Conservation (phyloP, 805 yeast genomes). For the Diddensiella transvaalensis region DNA sequence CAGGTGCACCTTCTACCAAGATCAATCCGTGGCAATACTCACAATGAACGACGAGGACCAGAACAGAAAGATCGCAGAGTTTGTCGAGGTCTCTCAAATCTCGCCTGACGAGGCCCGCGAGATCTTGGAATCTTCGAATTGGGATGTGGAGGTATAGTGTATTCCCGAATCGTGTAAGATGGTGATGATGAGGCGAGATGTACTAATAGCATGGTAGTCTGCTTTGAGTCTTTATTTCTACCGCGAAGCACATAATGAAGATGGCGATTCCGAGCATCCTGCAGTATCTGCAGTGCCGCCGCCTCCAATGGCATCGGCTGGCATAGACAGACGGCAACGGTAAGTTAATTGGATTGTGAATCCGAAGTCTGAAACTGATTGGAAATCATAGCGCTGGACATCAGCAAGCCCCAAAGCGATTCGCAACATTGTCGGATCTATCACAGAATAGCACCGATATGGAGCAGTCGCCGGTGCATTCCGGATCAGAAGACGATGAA, state of each 20-base stretch:
- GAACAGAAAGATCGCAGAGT: constrained; percentile 28
- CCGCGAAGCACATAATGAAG: constrained; percentile 6
- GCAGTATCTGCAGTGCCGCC: constrained; percentile 7
- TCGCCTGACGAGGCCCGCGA: constrained; percentile 39
- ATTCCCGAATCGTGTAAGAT: too few species aligned
- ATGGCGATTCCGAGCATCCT: background rate
- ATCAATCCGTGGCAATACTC: background rate
- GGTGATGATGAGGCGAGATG: background rate
- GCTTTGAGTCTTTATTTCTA: constrained; percentile 13
- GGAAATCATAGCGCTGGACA: too few species aligned
- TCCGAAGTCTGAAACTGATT: too few species aligned
- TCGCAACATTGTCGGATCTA: constrained; percentile 33
- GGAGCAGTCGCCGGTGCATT: constrained; percentile 34
- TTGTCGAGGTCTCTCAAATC: constrained; percentile 38
- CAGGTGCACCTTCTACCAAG: too few species aligned
- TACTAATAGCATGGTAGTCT: background rate
- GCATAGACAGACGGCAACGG: constrained; percentile 4
- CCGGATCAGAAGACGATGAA: constrained; percentile 33
- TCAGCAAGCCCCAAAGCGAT: constrained; percentile 18
- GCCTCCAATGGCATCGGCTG: constrained; percentile 7
- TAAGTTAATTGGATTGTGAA: background rate
- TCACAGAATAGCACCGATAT: constrained; percentile 22
- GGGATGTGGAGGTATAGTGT: constrained; percentile 30
- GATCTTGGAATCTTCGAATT: constrained; percentile 34
- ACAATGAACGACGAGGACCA: constrained; percentile 15